Percentiles rank a stretch among this genome's conserved stretches.
Evolutionary conservation across 2,329 filamentous ascomycete genomes (phyloP).

Genomic region (Neonectria hederae): DNA sequence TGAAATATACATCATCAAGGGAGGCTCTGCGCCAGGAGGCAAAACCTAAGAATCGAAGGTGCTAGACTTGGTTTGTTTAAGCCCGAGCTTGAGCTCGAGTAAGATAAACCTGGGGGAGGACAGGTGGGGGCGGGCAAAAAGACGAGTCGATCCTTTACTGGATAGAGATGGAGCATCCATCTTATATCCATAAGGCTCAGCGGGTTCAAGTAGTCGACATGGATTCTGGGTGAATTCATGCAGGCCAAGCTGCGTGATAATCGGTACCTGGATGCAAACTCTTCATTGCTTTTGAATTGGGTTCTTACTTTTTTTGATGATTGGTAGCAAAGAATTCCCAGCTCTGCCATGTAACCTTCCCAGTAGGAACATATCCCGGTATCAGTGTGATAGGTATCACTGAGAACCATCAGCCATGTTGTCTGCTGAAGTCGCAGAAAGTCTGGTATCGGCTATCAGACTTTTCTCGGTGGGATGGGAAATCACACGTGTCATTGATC

Average conservation of each 20-base stretch:
- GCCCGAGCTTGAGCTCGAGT: neutral
- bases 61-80: neutral
- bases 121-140: neutral
- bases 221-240: neutral
- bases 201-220: neutral
- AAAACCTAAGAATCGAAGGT: neutral
- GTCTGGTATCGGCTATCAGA: neutral
- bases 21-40: neutral
- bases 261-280: slow-evolving; percentile 1
- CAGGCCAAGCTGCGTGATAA: neutral
- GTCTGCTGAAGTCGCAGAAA: neutral
- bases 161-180: neutral
- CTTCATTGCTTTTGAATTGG: neutral
- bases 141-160: slow-evolving; percentile 4
- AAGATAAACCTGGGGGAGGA: neutral
- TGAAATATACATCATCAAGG: slow-evolving; percentile 3
- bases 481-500: neutral
- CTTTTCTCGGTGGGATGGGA: neutral
- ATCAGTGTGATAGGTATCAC: neutral
- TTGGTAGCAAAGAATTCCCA: neutral
- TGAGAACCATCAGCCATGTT: neutral
- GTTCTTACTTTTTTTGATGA: too few relatives aligned
- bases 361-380: neutral
- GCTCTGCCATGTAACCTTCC: neutral
- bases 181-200: slow-evolving; percentile 2